These are phyloP conservation scores for Venturia oleaginea DNA, from an alignment of 2,329 filamentous ascomycete species.

Conservation along the genomic window DNA sequence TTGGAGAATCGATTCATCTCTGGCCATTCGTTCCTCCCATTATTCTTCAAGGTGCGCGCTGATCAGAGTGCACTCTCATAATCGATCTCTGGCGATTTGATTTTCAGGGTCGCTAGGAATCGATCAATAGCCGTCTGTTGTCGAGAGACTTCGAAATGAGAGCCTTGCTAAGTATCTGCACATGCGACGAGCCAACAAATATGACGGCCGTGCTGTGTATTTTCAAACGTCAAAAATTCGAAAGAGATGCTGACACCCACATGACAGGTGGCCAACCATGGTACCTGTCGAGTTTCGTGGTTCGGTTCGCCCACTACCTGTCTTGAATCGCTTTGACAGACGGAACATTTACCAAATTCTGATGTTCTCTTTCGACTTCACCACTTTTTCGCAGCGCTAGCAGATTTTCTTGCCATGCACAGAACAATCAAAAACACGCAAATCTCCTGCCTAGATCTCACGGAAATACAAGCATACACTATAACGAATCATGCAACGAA, in stretches of 20 bases:
- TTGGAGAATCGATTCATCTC: background rate
- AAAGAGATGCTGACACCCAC: background rate
- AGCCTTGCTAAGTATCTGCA: no score
- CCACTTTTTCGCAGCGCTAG: background rate
- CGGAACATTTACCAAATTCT: background rate
- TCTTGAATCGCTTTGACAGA: background rate
- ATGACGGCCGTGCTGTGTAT: no score
- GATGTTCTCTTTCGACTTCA: background rate
- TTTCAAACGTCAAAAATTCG: no score
- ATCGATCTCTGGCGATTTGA: no score
- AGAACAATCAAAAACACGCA: background rate
- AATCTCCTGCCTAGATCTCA: background rate
- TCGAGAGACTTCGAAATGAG: no score
- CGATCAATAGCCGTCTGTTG: no score
- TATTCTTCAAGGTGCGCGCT: background rate
- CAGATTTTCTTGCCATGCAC: background rate
- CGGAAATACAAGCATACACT: background rate
- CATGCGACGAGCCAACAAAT: no score
- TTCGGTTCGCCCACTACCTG: background rate
- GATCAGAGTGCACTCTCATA: no score
- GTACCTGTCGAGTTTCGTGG: background rate
- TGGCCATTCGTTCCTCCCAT: background rate
- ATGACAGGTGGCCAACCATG: background rate
- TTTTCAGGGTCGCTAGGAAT: no score
- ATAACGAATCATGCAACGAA: no score